Base-by-base conservation (phyloP, 306 rosid genomes). In the Geum urbanum region DNA sequence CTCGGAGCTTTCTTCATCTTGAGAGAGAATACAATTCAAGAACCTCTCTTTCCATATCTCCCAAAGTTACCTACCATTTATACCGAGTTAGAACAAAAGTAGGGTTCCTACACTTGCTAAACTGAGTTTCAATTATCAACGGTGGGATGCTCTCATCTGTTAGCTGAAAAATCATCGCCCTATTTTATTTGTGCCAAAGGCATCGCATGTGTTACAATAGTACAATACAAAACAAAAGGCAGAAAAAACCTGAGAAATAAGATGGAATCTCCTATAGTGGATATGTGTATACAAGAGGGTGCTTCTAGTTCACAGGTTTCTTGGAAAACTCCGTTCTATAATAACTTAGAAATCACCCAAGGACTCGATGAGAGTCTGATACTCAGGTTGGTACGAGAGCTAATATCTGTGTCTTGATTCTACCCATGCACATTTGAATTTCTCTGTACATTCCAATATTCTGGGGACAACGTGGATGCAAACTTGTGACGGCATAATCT, bases 401-500 rank as follows among this genome's bases (percentile, higher is more conserved):
- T 70, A 90, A 80, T 59, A 92, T 88, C 85, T 92, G 96, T 71
- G 97, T 90, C 84, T 90, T 88, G 81, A 94, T 87, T 81, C 88
- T 87, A 71, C 98, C 96, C 85, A 94, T 82, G 89, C 91, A 90
- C 89, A 80, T 88, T 74, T 94, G 92, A 80, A 94, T 90, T 78
- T 94, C 97, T 77, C 92, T 85, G 77, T 90, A 94, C 73, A 94
- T 80, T 27, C 85, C 92, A 68, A 88, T 83, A 73, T 94, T 94
- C 80, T 69, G 90, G 20, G 96, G 80, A 63, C 87, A 84, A 71
- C 81, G 78, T 0, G 97, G 98, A 72, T 77, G 86, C 79, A 94
- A 67, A 66, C 96, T 85, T 72, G 83, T 79, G 10, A 84, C 90
- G 0, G 97, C 98, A 20, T 92, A 81, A 80, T 90, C 97, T 68